Conservation (phyloP, 495 filamentous ascomycete genomes). For the Penicillium macrosclerotiorum region DNA sequence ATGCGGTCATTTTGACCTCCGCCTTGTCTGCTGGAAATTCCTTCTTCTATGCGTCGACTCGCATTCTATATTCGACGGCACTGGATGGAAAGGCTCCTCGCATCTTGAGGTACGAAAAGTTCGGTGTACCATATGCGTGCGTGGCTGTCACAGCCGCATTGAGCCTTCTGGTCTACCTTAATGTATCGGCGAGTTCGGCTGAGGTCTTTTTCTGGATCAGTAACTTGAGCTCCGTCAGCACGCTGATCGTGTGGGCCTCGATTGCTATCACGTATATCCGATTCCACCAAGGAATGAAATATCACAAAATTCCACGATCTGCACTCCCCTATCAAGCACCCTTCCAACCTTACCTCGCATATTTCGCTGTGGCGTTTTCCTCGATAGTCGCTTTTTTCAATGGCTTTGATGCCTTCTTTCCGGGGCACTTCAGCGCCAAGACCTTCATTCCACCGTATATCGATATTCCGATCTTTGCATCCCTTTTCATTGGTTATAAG, state of each 20-base stretch:
- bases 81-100: constrained; percentile 61
- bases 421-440: no score
- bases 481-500: no score
- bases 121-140: constrained; percentile 40
- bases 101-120: constrained; percentile 45
- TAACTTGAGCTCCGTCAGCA: constrained; percentile 51
- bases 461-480: no score
- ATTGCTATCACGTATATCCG: constrained; percentile 21
- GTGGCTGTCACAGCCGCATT: constrained; percentile 25
- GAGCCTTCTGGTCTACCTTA: constrained; percentile 30
- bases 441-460: no score
- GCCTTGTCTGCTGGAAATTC: constrained; percentile 67
- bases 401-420: no score
- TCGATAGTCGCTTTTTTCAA: no score
- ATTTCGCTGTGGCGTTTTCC: no score
- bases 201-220: constrained; percentile 51
- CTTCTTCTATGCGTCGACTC: constrained; percentile 69
- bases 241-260: constrained; percentile 26
- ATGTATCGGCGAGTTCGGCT: constrained; percentile 24
- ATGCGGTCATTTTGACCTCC: constrained; percentile 65
- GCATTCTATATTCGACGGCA: constrained; percentile 69
- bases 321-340: constrained; percentile 14
- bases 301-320: constrained; percentile 12
- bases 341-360: constrained; percentile 19
- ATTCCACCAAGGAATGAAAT: constrained; percentile 13